Evolutionary conservation across 352 stramenopile genomes (phyloP), one percentile per base, ranked within the genome.

Genomic region (Phytophthora sojae): DNA sequence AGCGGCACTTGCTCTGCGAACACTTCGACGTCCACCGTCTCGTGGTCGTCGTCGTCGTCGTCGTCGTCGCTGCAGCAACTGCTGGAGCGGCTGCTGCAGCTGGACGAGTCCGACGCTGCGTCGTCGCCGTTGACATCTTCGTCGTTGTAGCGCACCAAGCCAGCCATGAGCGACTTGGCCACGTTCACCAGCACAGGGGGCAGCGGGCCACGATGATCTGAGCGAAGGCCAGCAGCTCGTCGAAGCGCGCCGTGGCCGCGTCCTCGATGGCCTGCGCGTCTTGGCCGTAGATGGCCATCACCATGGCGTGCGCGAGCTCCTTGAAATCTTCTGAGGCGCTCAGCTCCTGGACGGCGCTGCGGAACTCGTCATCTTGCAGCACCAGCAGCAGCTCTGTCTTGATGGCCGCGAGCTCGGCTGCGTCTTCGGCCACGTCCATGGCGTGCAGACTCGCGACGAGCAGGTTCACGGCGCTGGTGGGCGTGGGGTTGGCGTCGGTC

Each of bases 331-430:
- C 69, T 23, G 54, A 62, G 8, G 66, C 56, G 49, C 69, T 75
- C 35, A 82, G 32, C 35, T 75, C 65, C 3, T 76, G 63, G 15
- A 85, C 51, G 1, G n/a, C 53, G 0, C 29, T 50, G 17, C 71
- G 57, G 45, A 86, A 75, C n/a, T 64, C 51, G 1, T 69, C 66
- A 30, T 81, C 67, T 11, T 63, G 17, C 15, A 84, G 57, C 37
- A 85, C 45, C 12, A 58, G 55, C 17, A 87, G 52, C 47, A 89
- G 37, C 42, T 86, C 79, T 15, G 64, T 72, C 63, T 85, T 85
- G 32, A 89, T 62, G 17, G 51, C 56, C n/a, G 60, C 57, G 5
- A 86, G 64, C 29, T 81, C 76, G 0, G 67, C 49, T 0, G 68
- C 71, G 25, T 83, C 71, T 12, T 72, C 61, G 1, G 77, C 57